These are phyloP conservation scores for Cylindrotheca closterium DNA, from an alignment of 108 stramenopile genomes.

Conservation along the genomic window DNA sequence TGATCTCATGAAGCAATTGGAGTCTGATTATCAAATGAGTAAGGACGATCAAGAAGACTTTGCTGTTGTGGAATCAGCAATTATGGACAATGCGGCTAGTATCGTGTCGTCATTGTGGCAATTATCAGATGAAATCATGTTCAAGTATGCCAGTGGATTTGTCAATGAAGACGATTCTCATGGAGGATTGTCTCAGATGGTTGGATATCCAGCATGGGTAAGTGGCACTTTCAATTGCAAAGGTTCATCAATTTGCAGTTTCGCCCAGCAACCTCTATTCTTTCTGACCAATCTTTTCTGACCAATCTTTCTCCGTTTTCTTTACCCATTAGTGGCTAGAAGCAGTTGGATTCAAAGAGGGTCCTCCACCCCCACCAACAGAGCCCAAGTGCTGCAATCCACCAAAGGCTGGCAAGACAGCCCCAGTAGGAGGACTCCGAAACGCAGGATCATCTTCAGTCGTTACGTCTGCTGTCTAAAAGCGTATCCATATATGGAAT, in stretches of 20 bases:
- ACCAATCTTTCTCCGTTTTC: background rate
- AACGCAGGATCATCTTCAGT: no score
- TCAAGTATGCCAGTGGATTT: constrained; percentile 52
- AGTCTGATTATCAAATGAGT: background rate
- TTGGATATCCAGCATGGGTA: constrained; percentile 46
- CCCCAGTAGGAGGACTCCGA: background rate
- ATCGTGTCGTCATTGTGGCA: constrained; percentile 31
- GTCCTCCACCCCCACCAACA: constrained; percentile 51
- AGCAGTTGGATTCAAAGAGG: constrained; percentile 34
- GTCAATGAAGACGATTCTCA: constrained; percentile 26
- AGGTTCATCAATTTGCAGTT: no score
- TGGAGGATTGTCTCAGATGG: constrained; percentile 33
- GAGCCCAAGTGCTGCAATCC: constrained; percentile 51
- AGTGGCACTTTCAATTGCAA: background rate
- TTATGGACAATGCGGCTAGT: constrained; percentile 19
- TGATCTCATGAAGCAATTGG: constrained; percentile 4
- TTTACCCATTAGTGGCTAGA: constrained; percentile 27
- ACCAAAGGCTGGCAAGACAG: constrained; percentile 29
- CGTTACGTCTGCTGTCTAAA: no score
- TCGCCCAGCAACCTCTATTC: no score
- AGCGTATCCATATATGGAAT: no score
- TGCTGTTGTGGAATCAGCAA: constrained; percentile 7
- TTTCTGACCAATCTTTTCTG: no score
- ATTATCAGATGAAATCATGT: constrained; percentile 44
- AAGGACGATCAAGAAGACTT: background rate